Evolutionary conservation across 179 eudicot species (phyloP).

Genomic region (Sideroxylon spinosum): DNA sequence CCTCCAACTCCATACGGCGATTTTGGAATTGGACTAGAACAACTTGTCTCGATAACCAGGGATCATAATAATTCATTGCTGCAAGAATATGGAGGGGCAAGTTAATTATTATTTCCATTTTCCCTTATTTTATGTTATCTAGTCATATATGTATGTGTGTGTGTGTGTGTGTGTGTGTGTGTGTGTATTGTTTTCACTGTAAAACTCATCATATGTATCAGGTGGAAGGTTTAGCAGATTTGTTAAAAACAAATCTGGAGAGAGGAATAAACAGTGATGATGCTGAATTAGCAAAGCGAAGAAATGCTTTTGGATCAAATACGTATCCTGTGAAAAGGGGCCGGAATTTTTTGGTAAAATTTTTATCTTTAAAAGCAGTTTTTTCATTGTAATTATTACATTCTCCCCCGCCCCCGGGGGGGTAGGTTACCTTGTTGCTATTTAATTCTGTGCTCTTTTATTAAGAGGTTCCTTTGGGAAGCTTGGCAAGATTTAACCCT

Average conservation of each 20-base stretch:
- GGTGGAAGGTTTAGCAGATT: constrained; percentile 61
- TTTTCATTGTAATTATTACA: neutral
- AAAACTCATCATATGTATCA: constrained; percentile 20
- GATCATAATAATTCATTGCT: constrained; percentile 54
- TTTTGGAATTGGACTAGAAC: constrained; percentile 63
- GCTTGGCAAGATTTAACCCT: constrained; percentile 88
- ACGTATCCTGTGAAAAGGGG: constrained; percentile 83
- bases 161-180: no score
- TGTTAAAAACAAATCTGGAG: constrained; percentile 62
- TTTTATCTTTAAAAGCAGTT: neutral
- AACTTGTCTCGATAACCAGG: constrained; percentile 71
- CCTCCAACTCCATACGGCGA: constrained; percentile 55
- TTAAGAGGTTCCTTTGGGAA: constrained; percentile 87
- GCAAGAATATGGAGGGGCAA: constrained; percentile 77
- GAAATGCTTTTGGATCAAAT: constrained; percentile 76
- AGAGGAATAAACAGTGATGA: constrained; percentile 56
- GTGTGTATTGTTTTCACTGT: neutral
- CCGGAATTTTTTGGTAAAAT: constrained; percentile 57
- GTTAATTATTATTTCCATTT: constrained; percentile 20
- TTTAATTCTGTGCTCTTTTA: neutral
- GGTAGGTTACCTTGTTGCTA: neutral
- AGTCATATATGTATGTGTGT: neutral
- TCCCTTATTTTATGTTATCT: neutral
- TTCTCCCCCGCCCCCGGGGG: neutral
- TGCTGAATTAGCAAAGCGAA: constrained; percentile 48